These are phyloP conservation scores for Brettanomyces naardenensis DNA, from an alignment of 805 yeast species.

Conservation along the genomic window DNA sequence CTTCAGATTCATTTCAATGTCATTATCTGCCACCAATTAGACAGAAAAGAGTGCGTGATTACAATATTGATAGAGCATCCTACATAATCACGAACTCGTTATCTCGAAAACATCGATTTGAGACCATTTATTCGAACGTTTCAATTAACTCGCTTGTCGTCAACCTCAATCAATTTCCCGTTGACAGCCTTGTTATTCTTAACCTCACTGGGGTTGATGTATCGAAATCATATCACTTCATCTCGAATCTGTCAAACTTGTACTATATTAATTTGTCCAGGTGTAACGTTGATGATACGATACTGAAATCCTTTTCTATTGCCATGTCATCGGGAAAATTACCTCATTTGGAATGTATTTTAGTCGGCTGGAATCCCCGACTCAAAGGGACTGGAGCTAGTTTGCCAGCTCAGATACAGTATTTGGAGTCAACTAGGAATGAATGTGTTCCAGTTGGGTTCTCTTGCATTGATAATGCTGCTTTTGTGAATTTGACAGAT, in stretches of 20 bases:
- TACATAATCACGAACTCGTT: constrained; percentile 12
- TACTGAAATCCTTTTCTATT: constrained; percentile 19
- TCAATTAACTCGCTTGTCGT: constrained; percentile 9
- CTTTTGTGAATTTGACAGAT: constrained; percentile 7
- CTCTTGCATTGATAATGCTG: not conserved
- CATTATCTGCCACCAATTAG: constrained; percentile 13
- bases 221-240: constrained; percentile 1
- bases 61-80: constrained; percentile 15
- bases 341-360: constrained; percentile 11
- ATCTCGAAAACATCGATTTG: constrained; percentile 25
- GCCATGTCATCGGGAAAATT: constrained; percentile 20
- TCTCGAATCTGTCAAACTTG: constrained; percentile 9
- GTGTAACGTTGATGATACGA: constrained; percentile 12
- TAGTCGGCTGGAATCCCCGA: constrained; percentile 11
- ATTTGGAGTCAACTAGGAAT: constrained; percentile 1
- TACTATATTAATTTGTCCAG: constrained; percentile 16
- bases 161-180: constrained; percentile 7
- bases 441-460: constrained; percentile 3
- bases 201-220: constrained; percentile 12
- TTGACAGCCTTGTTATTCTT: constrained; percentile 12
- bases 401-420: not conserved
- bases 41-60: constrained; percentile 6
- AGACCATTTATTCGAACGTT: constrained; percentile 24
- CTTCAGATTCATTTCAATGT: constrained; percentile 8
- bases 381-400: not conserved